Conservation (phyloP, 225 moss, liverwort and hornwort species). For the Physcomitrium patens region DNA sequence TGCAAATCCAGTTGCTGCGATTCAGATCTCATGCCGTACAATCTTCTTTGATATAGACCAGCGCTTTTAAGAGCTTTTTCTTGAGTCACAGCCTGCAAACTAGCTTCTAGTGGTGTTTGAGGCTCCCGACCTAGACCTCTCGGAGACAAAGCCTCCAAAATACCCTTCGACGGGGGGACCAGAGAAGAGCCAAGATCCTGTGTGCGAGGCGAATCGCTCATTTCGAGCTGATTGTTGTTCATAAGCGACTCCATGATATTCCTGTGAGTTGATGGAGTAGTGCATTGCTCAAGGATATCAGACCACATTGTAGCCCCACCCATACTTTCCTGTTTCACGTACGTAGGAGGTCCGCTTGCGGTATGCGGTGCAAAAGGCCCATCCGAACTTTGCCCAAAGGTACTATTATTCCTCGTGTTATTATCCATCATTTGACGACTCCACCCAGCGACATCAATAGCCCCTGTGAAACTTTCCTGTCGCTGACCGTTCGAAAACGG, state of each 20-base stretch:
- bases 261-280: constrained; percentile 45
- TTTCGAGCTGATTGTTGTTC: constrained; percentile 36
- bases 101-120: constrained; percentile 72
- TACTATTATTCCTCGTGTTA: constrained; percentile 25
- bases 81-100: constrained; percentile 75
- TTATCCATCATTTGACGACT: constrained; percentile 32
- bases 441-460: constrained; percentile 37
- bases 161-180: constrained; percentile 61
- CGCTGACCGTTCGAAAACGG: constrained; percentile 40
- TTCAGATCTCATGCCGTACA: constrained; percentile 39
- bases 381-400: constrained; percentile 17
- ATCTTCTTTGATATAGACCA: constrained; percentile 44
- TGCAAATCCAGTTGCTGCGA: constrained; percentile 40
- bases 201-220: constrained; percentile 24
- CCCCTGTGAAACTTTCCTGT: constrained; percentile 36
- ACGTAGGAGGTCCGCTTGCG: constrained; percentile 21
- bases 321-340: constrained; percentile 57
- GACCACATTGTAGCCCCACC: constrained; percentile 48
- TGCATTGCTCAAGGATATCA: constrained; percentile 54
- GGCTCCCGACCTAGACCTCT: constrained; percentile 73
- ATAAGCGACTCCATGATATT: constrained; percentile 48
- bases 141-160: constrained; percentile 73
- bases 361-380: constrained; percentile 32
- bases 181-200: constrained; percentile 48
- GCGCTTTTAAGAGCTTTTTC: constrained; percentile 65